phyloP scores from a whole-genome alignment of 768 basidiomycete genomes.

The Termitomyces sp. region DNA sequence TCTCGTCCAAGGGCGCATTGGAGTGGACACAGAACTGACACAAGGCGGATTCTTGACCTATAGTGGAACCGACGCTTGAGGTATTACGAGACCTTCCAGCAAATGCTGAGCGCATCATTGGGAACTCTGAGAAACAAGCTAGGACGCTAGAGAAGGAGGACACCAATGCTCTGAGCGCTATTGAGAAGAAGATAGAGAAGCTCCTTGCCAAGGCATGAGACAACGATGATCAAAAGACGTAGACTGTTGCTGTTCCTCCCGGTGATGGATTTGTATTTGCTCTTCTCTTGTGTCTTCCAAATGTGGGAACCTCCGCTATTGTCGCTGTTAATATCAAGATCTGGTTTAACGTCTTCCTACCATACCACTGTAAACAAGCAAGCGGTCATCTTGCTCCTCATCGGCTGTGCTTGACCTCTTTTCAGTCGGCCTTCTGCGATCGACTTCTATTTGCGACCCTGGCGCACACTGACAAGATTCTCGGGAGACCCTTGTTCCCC shows the following conservation, averaged over 20 bases:
- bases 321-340: background rate
- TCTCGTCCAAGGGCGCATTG: background rate
- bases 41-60: conserved; percentile 5
- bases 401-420: background rate
- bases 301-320: background rate
- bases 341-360: background rate
- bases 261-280: background rate
- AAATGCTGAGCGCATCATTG: conserved; percentile 47
- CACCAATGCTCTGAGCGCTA: conserved; percentile 14
- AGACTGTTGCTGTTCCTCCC: background rate
- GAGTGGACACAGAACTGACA: conserved; percentile 3
- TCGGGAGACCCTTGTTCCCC: too few species aligned
- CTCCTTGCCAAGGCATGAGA: conserved; percentile 21
- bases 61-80: conserved; percentile 40
- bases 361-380: background rate
- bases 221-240: background rate
- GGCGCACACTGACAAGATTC: background rate
- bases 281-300: background rate
- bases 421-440: background rate
- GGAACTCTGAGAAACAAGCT: conserved; percentile 47
- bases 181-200: conserved; percentile 25
- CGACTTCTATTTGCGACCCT: background rate
- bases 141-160: conserved; percentile 35
- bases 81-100: conserved; percentile 40
- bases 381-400: background rate